Percentiles rank a stretch among this genome's conserved stretches.
Conservation (phyloP, 768 basidiomycete genomes). For the Pleurotus sapidus region DNA sequence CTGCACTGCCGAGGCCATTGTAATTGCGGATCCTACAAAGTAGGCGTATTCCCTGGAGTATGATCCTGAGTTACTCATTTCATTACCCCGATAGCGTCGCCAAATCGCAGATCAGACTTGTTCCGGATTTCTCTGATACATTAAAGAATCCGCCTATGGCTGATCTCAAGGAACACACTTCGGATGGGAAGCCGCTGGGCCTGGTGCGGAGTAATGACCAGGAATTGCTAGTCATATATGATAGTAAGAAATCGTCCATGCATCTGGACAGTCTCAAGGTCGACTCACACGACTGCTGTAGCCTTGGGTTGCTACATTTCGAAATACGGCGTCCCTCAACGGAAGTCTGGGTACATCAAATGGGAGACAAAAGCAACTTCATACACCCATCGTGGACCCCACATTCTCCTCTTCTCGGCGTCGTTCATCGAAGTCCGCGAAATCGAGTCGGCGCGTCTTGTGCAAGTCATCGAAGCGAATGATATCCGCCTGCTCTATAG, state of each 20-base stretch:
- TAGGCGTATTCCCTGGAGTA: conserved; percentile 27
- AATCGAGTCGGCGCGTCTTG: conserved; percentile 58
- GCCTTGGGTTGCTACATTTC: conserved; percentile 78
- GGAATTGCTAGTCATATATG: conserved; percentile 73
- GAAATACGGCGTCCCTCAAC: conserved; percentile 62
- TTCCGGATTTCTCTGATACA: conserved; percentile 57
- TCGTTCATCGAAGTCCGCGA: conserved; percentile 77
- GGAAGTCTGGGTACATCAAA: conserved; percentile 60
- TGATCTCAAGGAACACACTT: conserved; percentile 57
- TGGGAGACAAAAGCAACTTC: conserved; percentile 75
- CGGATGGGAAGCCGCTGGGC: conserved; percentile 62
- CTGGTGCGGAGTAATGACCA: conserved; percentile 49
- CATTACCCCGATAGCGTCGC: conserved; percentile 29
- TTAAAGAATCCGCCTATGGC: conserved; percentile 34
- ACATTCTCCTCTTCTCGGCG: conserved; percentile 71
- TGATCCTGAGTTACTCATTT: not conserved
- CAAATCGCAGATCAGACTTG: conserved; percentile 38
- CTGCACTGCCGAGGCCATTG: conserved; percentile 60
- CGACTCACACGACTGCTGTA: conserved; percentile 21
- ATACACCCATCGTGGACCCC: conserved; percentile 57
- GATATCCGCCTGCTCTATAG: conserved; percentile 67
- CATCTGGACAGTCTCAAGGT: not conserved
- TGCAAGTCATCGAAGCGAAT: conserved; percentile 77
- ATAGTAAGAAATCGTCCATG: conserved; percentile 43
- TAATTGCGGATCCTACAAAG: conserved; percentile 68